A percentile compares a stretch with the other conserved stretches of the same genome.
These are phyloP conservation scores for Psilocybe tampanensis DNA, from an alignment of 768 basidiomycete genomes.

Conservation along the genomic window DNA sequence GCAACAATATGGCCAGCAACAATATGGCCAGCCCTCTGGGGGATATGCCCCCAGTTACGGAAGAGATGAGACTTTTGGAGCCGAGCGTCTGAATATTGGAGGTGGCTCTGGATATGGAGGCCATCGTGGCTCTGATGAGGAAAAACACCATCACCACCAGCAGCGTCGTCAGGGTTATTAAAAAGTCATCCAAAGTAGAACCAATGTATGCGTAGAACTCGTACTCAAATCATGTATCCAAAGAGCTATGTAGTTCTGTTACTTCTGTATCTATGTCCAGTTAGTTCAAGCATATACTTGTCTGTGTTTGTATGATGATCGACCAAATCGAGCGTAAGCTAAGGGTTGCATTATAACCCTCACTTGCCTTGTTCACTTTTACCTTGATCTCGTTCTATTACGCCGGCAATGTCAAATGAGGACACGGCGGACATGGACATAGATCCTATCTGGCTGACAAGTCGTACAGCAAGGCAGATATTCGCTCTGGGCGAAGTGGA, in stretches of 20 bases:
- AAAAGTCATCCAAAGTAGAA: too few species aligned
- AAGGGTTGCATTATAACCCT: too few species aligned
- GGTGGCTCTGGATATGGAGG: slow-evolving; percentile 12
- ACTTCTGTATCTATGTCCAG: too few species aligned
- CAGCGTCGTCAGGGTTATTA: slow-evolving; percentile 2
- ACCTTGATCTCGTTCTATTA: slow-evolving; percentile 13
- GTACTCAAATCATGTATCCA: too few species aligned
- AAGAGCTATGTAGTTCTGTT: too few species aligned
- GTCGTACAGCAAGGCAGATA: slow-evolving; percentile 80
- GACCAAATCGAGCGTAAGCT: too few species aligned
- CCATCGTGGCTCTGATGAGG: slow-evolving; percentile 32
- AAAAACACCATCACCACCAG: slow-evolving; percentile 11
- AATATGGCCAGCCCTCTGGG: slow-evolving; percentile 11
- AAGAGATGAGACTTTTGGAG: slow-evolving; percentile 51
- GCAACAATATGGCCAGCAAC: slow-evolving; percentile 1
- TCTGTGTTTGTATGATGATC: too few species aligned
- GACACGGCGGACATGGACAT: slow-evolving; percentile 47
- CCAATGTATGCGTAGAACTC: too few species aligned
- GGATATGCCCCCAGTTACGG: slow-evolving; percentile 33
- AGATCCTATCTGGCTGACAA: slow-evolving; percentile 82
- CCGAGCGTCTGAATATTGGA: slow-evolving; percentile 47
- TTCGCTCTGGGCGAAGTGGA: slow-evolving; percentile 81
- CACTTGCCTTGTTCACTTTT: slow-evolving; percentile 16
- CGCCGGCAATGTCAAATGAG: slow-evolving; percentile 32
- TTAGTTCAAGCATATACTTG: too few species aligned